phyloP scores from a whole-genome alignment of 1,284 basidiomycete genomes.

The Heterobasidion occidentale region DNA sequence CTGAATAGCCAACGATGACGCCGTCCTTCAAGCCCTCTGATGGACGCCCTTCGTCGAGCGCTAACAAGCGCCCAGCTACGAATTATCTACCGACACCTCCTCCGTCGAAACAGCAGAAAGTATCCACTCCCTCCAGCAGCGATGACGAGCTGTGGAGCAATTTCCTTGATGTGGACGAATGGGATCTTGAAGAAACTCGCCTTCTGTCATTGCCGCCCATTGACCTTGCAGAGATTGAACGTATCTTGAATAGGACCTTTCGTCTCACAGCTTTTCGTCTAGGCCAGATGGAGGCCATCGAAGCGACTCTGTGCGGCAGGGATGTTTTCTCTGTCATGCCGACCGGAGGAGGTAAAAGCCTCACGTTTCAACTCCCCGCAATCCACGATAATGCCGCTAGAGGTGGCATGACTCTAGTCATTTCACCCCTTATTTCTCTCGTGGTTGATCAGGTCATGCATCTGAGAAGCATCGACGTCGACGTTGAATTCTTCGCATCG shows the following conservation, averaged over 20 bases:
- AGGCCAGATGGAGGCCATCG: constrained; percentile 87
- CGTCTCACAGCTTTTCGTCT: constrained; percentile 63
- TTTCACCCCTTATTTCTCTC: constrained; percentile 85
- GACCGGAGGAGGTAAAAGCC: constrained; percentile 91
- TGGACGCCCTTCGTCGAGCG: background rate
- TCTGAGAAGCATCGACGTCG: constrained; percentile 68
- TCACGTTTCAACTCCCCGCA: constrained; percentile 86
- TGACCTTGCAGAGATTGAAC: constrained; percentile 12
- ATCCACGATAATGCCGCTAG: constrained; percentile 70
- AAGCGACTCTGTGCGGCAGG: constrained; percentile 68
- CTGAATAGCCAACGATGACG: too few relatives aligned
- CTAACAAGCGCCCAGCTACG: background rate
- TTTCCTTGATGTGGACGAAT: too few relatives aligned
- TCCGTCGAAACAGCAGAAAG: too few relatives aligned
- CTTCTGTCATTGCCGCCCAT: too few relatives aligned
- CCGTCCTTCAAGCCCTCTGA: too few relatives aligned
- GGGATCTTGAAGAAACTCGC: too few relatives aligned
- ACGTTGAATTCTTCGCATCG: constrained; percentile 71
- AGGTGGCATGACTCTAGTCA: constrained; percentile 81
- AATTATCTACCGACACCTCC: too few relatives aligned
- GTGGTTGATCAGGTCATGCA: constrained; percentile 87
- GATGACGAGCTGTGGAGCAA: too few relatives aligned
- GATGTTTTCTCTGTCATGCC: constrained; percentile 97
- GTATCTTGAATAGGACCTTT: constrained; percentile 62
- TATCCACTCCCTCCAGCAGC: too few relatives aligned